A percentile compares a stretch with the other conserved stretches of the same genome.
phyloP scores from a whole-genome alignment of 768 basidiomycete species.

The Leucocoprinus leucothites region DNA sequence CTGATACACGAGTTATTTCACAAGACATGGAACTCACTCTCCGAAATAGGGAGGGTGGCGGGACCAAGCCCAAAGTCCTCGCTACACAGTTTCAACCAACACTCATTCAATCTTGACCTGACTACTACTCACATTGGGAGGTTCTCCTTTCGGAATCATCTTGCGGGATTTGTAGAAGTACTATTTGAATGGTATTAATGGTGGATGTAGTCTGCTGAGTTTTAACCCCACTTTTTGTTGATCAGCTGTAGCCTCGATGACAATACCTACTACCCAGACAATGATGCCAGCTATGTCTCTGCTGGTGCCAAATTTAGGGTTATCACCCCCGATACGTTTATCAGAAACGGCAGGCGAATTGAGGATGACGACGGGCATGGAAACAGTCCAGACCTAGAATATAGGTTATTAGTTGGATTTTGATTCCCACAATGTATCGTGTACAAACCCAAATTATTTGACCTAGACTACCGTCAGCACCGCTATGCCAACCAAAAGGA shows the following conservation, averaged over 20 bases:
- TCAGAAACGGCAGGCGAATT: constrained; percentile 68
- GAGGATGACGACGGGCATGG: constrained; percentile 59
- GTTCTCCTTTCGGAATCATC: constrained; percentile 43
- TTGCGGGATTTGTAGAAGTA: constrained; percentile 50
- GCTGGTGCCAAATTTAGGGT: constrained; percentile 57
- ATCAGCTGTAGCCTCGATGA: constrained; percentile 56
- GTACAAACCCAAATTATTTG: constrained; percentile 17
- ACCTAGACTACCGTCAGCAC: neutral
- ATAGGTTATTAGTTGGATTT: constrained; percentile 37
- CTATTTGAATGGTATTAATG: constrained; percentile 23
- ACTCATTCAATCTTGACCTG: neutral
- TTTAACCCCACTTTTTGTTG: constrained; percentile 64
- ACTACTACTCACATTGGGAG: constrained; percentile 35
- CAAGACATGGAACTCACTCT: constrained; percentile 40
- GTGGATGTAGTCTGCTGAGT: too few relatives aligned
- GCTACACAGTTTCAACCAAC: constrained; percentile 23
- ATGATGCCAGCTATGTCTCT: constrained; percentile 63
- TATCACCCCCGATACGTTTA: constrained; percentile 35
- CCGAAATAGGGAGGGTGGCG: constrained; percentile 73
- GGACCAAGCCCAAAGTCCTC: constrained; percentile 53
- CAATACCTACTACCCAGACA: constrained; percentile 56
- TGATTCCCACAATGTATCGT: neutral
- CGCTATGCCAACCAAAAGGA: too few relatives aligned
- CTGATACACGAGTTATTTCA: neutral
- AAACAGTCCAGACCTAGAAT: constrained; percentile 61